phyloP scores from a whole-genome alignment of 192 early-diverging fungal genomes.

The Ramicandelaber brevisporus region DNA sequence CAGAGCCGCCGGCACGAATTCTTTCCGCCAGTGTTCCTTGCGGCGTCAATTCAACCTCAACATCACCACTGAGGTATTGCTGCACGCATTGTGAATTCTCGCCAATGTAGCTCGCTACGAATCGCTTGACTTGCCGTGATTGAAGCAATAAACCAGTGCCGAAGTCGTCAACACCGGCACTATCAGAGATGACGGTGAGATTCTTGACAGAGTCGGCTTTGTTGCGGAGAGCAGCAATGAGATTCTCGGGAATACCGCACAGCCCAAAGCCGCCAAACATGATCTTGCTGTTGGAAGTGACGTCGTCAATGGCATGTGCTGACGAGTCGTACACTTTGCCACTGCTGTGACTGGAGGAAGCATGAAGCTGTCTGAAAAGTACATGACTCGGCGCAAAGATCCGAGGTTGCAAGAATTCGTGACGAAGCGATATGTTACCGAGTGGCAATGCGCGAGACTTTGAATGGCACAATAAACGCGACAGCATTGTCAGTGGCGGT shows the following conservation, averaged over 20 bases:
- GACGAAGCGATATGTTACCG: too few relatives aligned
- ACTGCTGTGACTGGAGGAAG: too few relatives aligned
- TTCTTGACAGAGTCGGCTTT: slow-evolving; percentile 21
- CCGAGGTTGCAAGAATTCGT: too few relatives aligned
- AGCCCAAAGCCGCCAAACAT: slow-evolving; percentile 48
- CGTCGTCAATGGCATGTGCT: slow-evolving; percentile 30
- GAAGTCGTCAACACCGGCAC: slow-evolving; percentile 34
- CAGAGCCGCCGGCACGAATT: slow-evolving; percentile 43
- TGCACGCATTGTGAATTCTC: slow-evolving; percentile 52
- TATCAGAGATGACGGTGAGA: slow-evolving; percentile 28
- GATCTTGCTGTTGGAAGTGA: slow-evolving; percentile 26
- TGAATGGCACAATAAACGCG: too few relatives aligned
- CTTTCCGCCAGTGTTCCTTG: slow-evolving; percentile 49
- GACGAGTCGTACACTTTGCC: slow-evolving; percentile 31
- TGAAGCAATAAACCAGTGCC: slow-evolving; percentile 34
- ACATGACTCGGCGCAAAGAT: too few relatives aligned
- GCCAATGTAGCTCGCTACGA: slow-evolving; percentile 44
- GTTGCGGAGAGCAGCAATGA: slow-evolving; percentile 35
- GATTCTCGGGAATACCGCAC: slow-evolving; percentile 47
- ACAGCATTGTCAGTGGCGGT: too few relatives aligned
- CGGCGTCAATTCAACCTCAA: slow-evolving; percentile 43
- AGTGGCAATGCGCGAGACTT: too few relatives aligned
- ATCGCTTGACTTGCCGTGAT: slow-evolving; percentile 36
- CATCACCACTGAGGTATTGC: slow-evolving; percentile 43
- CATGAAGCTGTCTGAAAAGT: too few relatives aligned